phyloP scores from a whole-genome alignment of 192 early-diverging fungal species.

The Umbelopsis isabellina region DNA sequence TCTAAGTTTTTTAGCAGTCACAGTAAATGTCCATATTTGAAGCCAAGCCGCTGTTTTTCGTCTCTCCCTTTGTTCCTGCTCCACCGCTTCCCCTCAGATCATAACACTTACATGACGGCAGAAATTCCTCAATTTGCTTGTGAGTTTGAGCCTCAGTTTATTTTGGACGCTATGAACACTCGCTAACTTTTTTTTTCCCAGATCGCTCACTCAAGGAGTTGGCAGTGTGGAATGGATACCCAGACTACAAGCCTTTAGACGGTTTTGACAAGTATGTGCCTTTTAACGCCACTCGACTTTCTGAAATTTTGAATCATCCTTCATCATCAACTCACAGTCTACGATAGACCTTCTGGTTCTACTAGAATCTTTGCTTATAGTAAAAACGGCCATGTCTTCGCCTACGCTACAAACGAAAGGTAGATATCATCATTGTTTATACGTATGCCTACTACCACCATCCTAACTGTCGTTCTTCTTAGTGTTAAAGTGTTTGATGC shows the following conservation, averaged over 20 bases:
- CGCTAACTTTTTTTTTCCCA: slow-evolving; percentile 5
- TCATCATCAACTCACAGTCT: slow-evolving; percentile 8
- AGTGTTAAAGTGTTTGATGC: slow-evolving; percentile 81
- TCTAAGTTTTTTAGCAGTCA: slow-evolving; percentile 14
- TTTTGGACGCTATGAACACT: neutral
- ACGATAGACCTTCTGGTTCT: slow-evolving; percentile 5
- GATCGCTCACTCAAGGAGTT: slow-evolving; percentile 60
- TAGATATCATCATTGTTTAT: slow-evolving; percentile 31
- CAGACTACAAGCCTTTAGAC: slow-evolving; percentile 50
- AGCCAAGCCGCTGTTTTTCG: slow-evolving; percentile 17
- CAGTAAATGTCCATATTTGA: neutral
- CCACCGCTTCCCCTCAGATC: slow-evolving; percentile 13
- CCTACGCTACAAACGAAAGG: slow-evolving; percentile 66
- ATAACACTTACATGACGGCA: slow-evolving; percentile 19
- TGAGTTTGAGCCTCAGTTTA: slow-evolving; percentile 22
- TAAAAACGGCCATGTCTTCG: slow-evolving; percentile 70
- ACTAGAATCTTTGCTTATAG: slow-evolving; percentile 57
- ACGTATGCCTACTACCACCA: neutral
- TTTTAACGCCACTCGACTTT: neutral
- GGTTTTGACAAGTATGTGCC: slow-evolving; percentile 55
- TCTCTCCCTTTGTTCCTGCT: slow-evolving; percentile 20
- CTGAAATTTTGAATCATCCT: neutral
- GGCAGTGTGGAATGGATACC: slow-evolving; percentile 56
- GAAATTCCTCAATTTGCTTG: slow-evolving; percentile 60
- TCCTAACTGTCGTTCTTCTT: neutral